phyloP scores from a whole-genome alignment of 306 rosid genomes.

The Quillaja saponaria region DNA sequence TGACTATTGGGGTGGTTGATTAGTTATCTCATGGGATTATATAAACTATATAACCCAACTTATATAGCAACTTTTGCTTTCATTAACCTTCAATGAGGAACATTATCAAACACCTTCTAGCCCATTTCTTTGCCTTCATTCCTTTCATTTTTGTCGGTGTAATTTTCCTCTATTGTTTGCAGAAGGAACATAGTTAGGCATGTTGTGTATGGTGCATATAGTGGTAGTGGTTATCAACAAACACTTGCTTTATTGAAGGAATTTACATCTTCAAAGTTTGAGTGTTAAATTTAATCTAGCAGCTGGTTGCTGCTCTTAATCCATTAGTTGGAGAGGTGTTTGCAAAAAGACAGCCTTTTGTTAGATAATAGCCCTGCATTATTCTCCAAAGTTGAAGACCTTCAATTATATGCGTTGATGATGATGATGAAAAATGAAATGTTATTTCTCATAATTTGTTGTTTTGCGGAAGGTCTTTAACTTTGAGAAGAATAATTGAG shows the following conservation, averaged over 20 bases:
- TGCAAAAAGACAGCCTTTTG: slow-evolving; percentile 4
- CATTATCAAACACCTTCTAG: slow-evolving; percentile 1
- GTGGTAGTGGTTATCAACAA: slow-evolving; percentile 40
- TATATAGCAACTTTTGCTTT: slow-evolving; percentile 37
- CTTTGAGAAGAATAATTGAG: slow-evolving; percentile 30
- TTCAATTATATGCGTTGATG: slow-evolving; percentile 15
- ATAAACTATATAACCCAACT: slow-evolving; percentile 7
- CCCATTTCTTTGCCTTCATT: slow-evolving; percentile 14
- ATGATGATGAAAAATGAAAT: slow-evolving; percentile 23
- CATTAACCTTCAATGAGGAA: slow-evolving; percentile 25
- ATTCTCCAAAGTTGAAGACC: slow-evolving; percentile 26
- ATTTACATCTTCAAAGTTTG: slow-evolving; percentile 24
- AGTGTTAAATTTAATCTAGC: slow-evolving; percentile 25
- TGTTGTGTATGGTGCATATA: slow-evolving; percentile 20
- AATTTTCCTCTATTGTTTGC: not conserved
- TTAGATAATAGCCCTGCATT: slow-evolving; percentile 19
- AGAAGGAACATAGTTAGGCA: slow-evolving; percentile 24
- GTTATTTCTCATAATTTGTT: not conserved
- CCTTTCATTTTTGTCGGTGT: not conserved
- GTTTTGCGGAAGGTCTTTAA: slow-evolving; percentile 6
- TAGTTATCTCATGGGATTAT: slow-evolving; percentile 26
- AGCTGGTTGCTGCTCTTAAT: slow-evolving; percentile 22
- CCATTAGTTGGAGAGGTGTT: slow-evolving; percentile 21
- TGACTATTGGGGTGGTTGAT: slow-evolving; percentile 33
- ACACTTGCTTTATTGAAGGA: slow-evolving; percentile 23